Conservation (phyloP, 2,329 filamentous ascomycete genomes). For the Ascochyta clinopodiicola region DNA sequence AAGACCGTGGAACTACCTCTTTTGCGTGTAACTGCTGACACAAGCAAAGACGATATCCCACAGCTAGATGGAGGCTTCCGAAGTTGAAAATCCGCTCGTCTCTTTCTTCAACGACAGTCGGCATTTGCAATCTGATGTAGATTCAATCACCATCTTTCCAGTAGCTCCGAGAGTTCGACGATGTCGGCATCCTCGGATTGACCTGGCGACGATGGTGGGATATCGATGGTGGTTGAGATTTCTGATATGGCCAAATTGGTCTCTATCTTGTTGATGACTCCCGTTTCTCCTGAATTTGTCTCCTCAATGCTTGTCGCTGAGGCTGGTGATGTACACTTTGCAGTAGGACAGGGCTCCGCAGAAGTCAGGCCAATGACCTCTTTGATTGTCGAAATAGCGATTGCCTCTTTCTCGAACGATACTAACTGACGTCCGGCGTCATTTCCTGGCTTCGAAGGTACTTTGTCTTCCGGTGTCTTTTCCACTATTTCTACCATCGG, state of each 20-base stretch:
- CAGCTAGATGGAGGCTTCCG: not conserved
- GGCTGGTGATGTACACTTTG: not conserved
- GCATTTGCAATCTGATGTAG: not conserved
- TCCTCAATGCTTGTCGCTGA: not conserved
- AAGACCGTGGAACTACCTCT: not conserved
- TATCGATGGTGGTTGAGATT: not conserved
- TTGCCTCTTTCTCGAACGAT: not conserved
- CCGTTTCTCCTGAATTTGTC: not conserved
- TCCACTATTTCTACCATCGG: no score
- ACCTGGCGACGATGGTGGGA: not conserved
- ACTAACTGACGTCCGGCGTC: not conserved
- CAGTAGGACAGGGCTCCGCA: not conserved
- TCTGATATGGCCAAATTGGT: not conserved
- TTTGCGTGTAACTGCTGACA: not conserved
- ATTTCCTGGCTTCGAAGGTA: not conserved
- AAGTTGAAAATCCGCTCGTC: not conserved
- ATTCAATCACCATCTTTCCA: not conserved
- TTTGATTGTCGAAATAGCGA: not conserved
- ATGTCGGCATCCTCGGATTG: not conserved
- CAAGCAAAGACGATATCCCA: not conserved
- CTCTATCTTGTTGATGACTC: not conserved
- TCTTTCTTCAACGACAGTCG: not conserved
- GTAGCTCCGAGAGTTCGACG: constrained; percentile 1
- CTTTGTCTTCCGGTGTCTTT: no score
- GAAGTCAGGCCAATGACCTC: not conserved